Conservation (phyloP, 352 stramenopile species). For the Pythium phragmitis region DNA sequence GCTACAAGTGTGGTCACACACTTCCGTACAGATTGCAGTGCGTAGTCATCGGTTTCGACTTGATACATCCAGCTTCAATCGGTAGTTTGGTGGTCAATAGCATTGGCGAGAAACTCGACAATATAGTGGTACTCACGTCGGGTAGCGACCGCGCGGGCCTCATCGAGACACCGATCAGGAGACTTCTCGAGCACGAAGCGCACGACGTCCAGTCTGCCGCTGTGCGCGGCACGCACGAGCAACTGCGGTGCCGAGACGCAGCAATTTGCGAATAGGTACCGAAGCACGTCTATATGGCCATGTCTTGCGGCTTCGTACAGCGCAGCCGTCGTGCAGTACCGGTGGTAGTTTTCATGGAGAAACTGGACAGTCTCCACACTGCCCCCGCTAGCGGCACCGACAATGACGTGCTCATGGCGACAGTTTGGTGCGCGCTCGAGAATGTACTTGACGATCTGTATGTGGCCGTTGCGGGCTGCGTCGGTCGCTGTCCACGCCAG, state of each 20-base stretch:
- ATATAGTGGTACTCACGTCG: neutral
- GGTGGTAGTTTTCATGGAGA: constrained; percentile 12
- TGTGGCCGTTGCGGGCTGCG: neutral
- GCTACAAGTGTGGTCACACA: no score
- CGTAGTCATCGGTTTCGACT: neutral
- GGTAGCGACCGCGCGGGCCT: neutral
- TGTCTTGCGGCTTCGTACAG: neutral
- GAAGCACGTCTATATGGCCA: neutral
- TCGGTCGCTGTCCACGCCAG: neutral
- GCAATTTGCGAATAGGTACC: neutral
- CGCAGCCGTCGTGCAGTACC: neutral
- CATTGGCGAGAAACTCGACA: neutral
- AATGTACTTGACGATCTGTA: neutral
- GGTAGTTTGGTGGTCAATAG: neutral
- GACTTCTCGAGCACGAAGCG: constrained; percentile 1
- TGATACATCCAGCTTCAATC: neutral
- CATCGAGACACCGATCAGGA: neutral
- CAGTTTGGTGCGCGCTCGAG: neutral
- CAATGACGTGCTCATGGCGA: constrained; percentile 5
- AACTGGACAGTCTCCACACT: constrained; percentile 1
- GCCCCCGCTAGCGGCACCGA: neutral
- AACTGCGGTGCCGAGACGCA: neutral
- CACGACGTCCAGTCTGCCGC: neutral
- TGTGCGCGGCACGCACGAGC: neutral
- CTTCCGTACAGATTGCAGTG: no score